phyloP scores from a whole-genome alignment of 2,329 filamentous ascomycete genomes.

The Botrytis sinoallii region DNA sequence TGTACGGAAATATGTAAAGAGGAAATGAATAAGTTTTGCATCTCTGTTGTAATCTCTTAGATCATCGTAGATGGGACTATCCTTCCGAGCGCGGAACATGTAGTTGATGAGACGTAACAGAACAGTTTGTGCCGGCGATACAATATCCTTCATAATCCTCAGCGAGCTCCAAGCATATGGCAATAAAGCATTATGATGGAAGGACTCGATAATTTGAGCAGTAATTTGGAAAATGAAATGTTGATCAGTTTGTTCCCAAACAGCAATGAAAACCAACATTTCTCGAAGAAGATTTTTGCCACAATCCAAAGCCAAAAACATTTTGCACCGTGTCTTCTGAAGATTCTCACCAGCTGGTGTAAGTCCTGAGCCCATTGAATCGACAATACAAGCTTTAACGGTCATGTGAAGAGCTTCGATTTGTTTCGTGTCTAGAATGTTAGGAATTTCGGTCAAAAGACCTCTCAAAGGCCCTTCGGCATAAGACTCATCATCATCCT shows the following conservation, averaged over 20 bases:
- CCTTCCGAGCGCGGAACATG: constrained; percentile 67
- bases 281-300: constrained; percentile 86
- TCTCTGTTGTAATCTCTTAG: constrained; percentile 54
- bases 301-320: constrained; percentile 84
- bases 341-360: constrained; percentile 73
- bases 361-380: constrained; percentile 68
- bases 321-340: constrained; percentile 85
- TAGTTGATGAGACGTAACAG: constrained; percentile 87
- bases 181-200: constrained; percentile 83
- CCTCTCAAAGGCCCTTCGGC: constrained; percentile 77
- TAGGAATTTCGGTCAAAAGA: constrained; percentile 85
- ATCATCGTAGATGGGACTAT: constrained; percentile 44
- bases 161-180: constrained; percentile 91
- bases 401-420: constrained; percentile 98
- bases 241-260: constrained; percentile 92
- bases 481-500: constrained; percentile 75
- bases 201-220: constrained; percentile 90
- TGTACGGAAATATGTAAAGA: constrained; percentile 88
- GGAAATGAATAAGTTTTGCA: constrained; percentile 73
- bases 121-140: constrained; percentile 90
- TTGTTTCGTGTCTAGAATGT: constrained; percentile 90
- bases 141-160: constrained; percentile 90
- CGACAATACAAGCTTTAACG: constrained; percentile 89
- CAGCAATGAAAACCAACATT: constrained; percentile 91
- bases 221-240: constrained; percentile 96